Evolutionary conservation across 2,329 filamentous ascomycete genomes (phyloP), one percentile per base, ranked within the genome.

Genomic region (Claviceps humidiphila): DNA sequence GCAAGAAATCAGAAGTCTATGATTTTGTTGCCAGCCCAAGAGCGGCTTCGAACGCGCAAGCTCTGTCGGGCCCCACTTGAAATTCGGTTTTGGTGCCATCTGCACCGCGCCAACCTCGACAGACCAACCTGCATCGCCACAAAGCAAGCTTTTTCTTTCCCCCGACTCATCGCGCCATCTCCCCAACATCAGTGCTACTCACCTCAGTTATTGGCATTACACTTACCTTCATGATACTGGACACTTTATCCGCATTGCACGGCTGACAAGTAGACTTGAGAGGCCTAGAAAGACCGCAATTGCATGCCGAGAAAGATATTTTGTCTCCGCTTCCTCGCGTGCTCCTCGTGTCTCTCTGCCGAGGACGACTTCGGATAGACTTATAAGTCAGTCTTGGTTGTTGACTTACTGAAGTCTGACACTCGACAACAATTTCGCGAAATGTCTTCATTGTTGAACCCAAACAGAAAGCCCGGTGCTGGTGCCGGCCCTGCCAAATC

Each of bases 381-480:
- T 30, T 26, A 30, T 2, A 34, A 39, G 30, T 34, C 20, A 26
- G 34, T 38, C 42, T 20, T 40, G 14, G 26, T 22, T 7, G 30
- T n/a, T 11, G 37, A 40, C 26, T 49, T 11, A 30, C 38, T 20
- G 22, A 22, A 22, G 22, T 22, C 22, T 22, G 40, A 46, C 49
- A 51, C 30, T 14, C 17, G 14, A 9, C 37, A 16, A 40, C 22
- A 30, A 30, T 20, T n/a, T 5, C 17, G n/a, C 17, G 6, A 26
- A 8, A 77, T 77, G 74, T 74, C 74, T 50, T 74, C 72, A 37
- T 69, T 74, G 53, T 61, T 74, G 50, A 73, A 67, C 44, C 69
- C 71, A 51, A 63, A 64, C 34, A 71, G 68, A 60, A 64, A 64
- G 57, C 57, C 59, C 47, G 58, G 55, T 53, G 56, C 61, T 51